phyloP scores from a whole-genome alignment of 352 stramenopile genomes.

The Pseudoperonospora humuli region DNA sequence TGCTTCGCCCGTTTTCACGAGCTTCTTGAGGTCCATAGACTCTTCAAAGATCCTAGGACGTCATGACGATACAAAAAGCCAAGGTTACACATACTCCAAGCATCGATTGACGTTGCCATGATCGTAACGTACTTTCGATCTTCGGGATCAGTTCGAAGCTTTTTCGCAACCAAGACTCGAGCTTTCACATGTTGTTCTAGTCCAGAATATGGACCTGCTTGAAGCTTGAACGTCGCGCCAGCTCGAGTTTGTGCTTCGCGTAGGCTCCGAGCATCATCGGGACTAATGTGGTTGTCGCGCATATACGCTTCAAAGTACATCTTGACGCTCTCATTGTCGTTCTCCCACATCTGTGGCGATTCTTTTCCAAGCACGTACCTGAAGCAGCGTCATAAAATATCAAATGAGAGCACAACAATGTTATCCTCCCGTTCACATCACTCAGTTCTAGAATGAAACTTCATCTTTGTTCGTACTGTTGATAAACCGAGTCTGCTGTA shows the following conservation, averaged over 20 bases:
- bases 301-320: constrained; percentile 79
- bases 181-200: constrained; percentile 79
- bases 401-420: background rate
- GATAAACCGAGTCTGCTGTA: constrained; percentile 48
- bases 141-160: constrained; percentile 58
- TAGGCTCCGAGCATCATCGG: constrained; percentile 53
- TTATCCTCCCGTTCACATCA: background rate
- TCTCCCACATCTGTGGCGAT: constrained; percentile 66
- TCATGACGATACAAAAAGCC: background rate
- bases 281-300: constrained; percentile 65
- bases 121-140: constrained; percentile 38
- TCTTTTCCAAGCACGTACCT: constrained; percentile 65
- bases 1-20: constrained; percentile 39
- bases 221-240: constrained; percentile 76
- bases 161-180: constrained; percentile 70
- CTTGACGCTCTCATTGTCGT: constrained; percentile 67
- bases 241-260: constrained; percentile 57
- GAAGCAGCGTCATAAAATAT: background rate
- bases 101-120: background rate
- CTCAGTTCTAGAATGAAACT: background rate
- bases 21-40: constrained; percentile 56
- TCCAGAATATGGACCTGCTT: constrained; percentile 60
- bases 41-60: constrained; percentile 56
- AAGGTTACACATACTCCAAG: background rate
- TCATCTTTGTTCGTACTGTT: constrained; percentile 34